phyloP scores from a whole-genome alignment of 2,329 filamentous ascomycete species.

The Colletotrichum higginsianum region DNA sequence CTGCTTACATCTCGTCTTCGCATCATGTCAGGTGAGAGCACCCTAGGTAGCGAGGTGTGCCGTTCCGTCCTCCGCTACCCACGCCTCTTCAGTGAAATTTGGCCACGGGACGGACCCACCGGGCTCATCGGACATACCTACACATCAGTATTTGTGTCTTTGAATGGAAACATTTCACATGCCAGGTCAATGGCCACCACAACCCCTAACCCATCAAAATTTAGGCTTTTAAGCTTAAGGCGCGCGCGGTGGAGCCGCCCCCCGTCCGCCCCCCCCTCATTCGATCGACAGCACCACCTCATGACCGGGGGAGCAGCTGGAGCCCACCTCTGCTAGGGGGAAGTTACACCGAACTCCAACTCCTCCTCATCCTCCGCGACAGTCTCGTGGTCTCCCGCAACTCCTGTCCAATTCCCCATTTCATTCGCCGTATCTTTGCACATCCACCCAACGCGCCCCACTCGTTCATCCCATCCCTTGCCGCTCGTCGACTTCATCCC shows the following conservation, averaged over 20 bases:
- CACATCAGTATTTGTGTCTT: neutral
- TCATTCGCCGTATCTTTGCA: neutral
- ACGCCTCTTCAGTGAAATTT: too few species aligned
- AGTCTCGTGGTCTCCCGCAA: neutral
- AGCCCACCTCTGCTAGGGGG: constrained; percentile 3
- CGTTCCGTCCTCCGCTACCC: too few species aligned
- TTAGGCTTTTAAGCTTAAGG: constrained; percentile 37
- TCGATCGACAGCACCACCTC: neutral
- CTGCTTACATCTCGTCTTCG: too few species aligned
- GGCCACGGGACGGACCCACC: too few species aligned
- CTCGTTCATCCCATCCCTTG: constrained; percentile 19
- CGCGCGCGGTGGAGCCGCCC: neutral
- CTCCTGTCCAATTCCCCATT: neutral
- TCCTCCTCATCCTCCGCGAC: neutral
- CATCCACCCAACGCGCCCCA: neutral
- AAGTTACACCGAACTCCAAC: neutral
- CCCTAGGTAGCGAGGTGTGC: too few species aligned
- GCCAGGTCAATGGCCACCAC: neutral
- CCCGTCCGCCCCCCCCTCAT: neutral
- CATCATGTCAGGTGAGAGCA: too few species aligned
- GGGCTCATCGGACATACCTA: neutral
- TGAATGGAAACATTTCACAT: neutral
- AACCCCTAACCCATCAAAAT: neutral
- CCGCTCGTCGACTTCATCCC: neutral
- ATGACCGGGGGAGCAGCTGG: neutral